phyloP scores from a whole-genome alignment of 163 green algal species.

The Coccomyxa subellipsoidea region DNA sequence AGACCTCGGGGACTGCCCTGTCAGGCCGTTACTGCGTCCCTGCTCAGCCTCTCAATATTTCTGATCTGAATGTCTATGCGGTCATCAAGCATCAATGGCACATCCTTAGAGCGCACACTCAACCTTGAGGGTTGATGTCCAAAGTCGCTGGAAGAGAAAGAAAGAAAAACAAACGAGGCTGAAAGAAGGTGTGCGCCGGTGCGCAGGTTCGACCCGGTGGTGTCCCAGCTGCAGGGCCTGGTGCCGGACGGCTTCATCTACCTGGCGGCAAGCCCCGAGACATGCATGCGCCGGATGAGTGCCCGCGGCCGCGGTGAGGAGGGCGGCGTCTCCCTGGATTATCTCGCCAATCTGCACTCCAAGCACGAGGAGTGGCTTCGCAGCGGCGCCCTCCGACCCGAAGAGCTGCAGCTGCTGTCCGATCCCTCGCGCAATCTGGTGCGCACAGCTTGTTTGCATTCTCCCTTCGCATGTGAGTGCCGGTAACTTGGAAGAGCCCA shows the following conservation, averaged over 20 bases:
- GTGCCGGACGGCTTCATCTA: conserved; percentile 97
- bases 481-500: neutral
- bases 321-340: conserved; percentile 60
- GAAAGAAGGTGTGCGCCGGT: neutral
- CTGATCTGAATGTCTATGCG: too few relatives aligned
- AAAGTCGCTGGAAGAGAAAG: too few relatives aligned
- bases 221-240: conserved; percentile 52
- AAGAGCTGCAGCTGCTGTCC: neutral
- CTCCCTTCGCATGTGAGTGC: neutral
- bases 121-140: too few relatives aligned
- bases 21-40: neutral
- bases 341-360: conserved; percentile 81
- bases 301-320: conserved; percentile 30
- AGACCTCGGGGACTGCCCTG: too few relatives aligned
- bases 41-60: neutral
- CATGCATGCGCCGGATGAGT: conserved; percentile 75
- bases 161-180: neutral
- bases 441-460: neutral
- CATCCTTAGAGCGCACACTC: too few relatives aligned
- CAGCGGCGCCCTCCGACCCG: neutral
- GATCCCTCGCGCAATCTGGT: neutral
- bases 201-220: conserved; percentile 31
- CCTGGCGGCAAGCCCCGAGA: conserved; percentile 71
- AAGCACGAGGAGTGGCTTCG: conserved; percentile 88
- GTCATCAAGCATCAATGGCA: too few relatives aligned